A percentile compares a stretch with the other conserved stretches of the same genome.
Evolutionary conservation across 2,329 filamentous ascomycete genomes (phyloP).

Genomic region (Ambrosiella xylebori): DNA sequence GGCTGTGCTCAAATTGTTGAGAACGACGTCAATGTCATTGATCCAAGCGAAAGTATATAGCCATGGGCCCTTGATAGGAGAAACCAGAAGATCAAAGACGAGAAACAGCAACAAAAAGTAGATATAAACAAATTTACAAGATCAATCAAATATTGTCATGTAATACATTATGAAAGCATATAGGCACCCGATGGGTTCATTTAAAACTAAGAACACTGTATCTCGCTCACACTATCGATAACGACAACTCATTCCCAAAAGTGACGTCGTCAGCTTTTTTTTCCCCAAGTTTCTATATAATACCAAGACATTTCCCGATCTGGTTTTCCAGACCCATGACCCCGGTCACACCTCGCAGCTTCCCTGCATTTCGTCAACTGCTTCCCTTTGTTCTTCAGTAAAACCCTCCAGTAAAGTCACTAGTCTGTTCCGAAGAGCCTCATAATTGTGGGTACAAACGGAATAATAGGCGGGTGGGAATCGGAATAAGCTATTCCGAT

Average conservation of each 20-base stretch:
- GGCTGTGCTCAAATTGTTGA: background rate
- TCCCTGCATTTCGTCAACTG: background rate
- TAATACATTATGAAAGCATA: background rate
- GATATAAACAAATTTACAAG: background rate
- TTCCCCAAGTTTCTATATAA: background rate
- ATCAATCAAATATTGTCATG: background rate
- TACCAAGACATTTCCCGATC: background rate
- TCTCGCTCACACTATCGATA: background rate
- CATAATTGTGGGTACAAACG: background rate
- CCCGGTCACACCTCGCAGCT: background rate
- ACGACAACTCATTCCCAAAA: background rate
- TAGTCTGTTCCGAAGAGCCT: background rate
- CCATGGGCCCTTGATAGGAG: slow-evolving; percentile 1
- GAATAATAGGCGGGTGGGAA: background rate
- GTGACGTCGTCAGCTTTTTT: slow-evolving; percentile 10
- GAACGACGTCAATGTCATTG: background rate
- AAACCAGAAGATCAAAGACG: slow-evolving; percentile 2
- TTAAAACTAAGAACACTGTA: too few relatives aligned
- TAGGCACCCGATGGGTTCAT: too few relatives aligned
- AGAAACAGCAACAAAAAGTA: background rate
- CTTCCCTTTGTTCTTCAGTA: background rate
- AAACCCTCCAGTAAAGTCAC: background rate
- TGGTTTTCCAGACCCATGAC: background rate
- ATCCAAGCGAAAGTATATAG: background rate
- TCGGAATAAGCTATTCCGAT: background rate